Evolutionary conservation across 306 rosid genomes (phyloP), one percentile per base, ranked within the genome.

Genomic region (Arachis stenosperma): DNA sequence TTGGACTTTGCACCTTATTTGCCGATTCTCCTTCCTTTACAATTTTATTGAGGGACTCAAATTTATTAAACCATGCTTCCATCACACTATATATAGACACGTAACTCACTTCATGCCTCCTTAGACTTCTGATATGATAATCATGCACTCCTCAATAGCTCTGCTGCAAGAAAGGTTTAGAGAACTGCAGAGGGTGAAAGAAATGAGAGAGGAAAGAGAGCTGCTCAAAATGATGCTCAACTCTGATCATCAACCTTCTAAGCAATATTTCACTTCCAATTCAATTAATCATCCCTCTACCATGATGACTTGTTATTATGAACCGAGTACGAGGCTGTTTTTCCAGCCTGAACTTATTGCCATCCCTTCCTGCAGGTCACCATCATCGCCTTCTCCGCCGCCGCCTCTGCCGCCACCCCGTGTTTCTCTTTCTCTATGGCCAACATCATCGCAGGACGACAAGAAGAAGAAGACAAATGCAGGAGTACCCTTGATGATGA

Each of bases 101-200:
- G 52, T 54, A 48, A 74, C 42, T 46, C 78, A 70, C 6, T 65
- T 48, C 73, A 65, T 65, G 51, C 6, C 67, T 40, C 70, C 27
- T 58, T 33, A 58, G 73, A 67, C 54, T 57, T 48, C 8, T 1
- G 1, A 5, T 6, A 2, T 2, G 55, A 4, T 4, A 50, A 12
- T 58, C 74, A 55, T 78, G 65, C 81, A 67, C 73, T 90, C 97
- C 64, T 90, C 98, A 60, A 85, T 90, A 76, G 82, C 84, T 81
- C 70, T 93, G 13, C 77, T 93, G 51, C 98, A 89, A 82, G 92
- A 93, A 78, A 89, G 97, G 74, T 93, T 93, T 60, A 84, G 85
- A 60, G 81, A 89, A 77, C 61, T 93, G 67, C 89, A 90, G 62
- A 93, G 86, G 81, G 90, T 75, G 83, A 93, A 89, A 75, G 92